phyloP scores from a whole-genome alignment of 2,329 filamentous ascomycete genomes.

The Trichoderma sp. region DNA sequence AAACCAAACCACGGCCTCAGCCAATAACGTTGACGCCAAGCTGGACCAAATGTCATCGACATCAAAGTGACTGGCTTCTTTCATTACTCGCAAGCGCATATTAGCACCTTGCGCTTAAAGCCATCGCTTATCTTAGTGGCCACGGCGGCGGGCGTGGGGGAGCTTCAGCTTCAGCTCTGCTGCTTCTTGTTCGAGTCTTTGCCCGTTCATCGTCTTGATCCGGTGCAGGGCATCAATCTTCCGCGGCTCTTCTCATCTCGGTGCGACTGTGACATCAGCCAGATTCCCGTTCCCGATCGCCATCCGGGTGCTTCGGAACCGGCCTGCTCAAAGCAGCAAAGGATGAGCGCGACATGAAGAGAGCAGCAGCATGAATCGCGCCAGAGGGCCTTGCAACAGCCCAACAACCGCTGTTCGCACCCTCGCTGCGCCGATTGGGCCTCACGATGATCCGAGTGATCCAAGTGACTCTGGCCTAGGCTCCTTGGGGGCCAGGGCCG shows the following conservation, averaged over 20 bases:
- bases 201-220: no score
- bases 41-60: not conserved
- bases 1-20: not conserved
- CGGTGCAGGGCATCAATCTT: not conserved
- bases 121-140: conserved; percentile 7
- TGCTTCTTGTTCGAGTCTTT: not conserved
- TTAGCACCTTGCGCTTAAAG: not conserved
- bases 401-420: not conserved
- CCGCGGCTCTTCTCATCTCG: conserved; percentile 11
- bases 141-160: conserved; percentile 4
- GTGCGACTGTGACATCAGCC: conserved; percentile 14
- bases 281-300: conserved; percentile 15
- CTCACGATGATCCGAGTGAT: no score
- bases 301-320: conserved; percentile 12
- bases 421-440: not conserved
- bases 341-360: not conserved
- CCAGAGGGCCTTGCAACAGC: not conserved
- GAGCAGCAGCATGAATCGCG: not conserved
- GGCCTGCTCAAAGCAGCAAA: not conserved
- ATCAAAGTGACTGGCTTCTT: not conserved
- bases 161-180: not conserved
- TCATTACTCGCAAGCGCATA: not conserved
- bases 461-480: not conserved
- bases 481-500: not conserved
- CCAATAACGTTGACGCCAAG: not conserved